Base-by-base conservation (phyloP, 306 rosid species). In the Amphicarpaea edgeworthii region DNA sequence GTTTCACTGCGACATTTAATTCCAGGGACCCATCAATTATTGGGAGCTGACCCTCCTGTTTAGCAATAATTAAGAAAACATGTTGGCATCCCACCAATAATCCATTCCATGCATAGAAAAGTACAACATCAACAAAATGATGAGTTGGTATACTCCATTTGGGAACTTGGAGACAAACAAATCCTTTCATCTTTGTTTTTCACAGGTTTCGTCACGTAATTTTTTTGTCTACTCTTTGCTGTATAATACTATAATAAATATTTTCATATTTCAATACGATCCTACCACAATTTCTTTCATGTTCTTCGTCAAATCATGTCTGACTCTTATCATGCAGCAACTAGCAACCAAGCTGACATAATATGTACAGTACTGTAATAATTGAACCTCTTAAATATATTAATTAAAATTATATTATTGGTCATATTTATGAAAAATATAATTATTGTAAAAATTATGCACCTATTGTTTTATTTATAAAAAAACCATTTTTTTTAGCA, bases 21-120 rank as follows among this genome's bases (percentile, higher is more conserved):
- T 60, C 76, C 34, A 68, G 79, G 88, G 85, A 74, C 85, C 88
- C 88, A 78, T 68, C 85, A 85, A 85, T 81, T 77, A 85, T 85
- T 85, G 75, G 85, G 57, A 77, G 34, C 81, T 63, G 72, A 68
- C 83, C 77, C 78, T 81, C 64, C 72, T 78, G 64, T 70, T 81
- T 50, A 47, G 66, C 81, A 85, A 85, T 81, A 77, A 81, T 85
- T 78, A 38, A 81, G n/a, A 80, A 54, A 72, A 79, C 78, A 83
- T 65, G 87, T 70, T 59, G 65, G 68, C 66, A 75, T 75, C 61
- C 84, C 79, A 70, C 76, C 79, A 70, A 58, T 54, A 41, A 78
- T 78, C 70, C 69, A 28, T 12, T 78, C 70, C 69, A 28, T 12
- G 30, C 50, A 12, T 62, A 63, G 3, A 62, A 61, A 78, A 74